These are phyloP conservation scores for Metschnikowia drakensbergensis DNA, from an alignment of 805 yeast genomes.

Conservation along the genomic window DNA sequence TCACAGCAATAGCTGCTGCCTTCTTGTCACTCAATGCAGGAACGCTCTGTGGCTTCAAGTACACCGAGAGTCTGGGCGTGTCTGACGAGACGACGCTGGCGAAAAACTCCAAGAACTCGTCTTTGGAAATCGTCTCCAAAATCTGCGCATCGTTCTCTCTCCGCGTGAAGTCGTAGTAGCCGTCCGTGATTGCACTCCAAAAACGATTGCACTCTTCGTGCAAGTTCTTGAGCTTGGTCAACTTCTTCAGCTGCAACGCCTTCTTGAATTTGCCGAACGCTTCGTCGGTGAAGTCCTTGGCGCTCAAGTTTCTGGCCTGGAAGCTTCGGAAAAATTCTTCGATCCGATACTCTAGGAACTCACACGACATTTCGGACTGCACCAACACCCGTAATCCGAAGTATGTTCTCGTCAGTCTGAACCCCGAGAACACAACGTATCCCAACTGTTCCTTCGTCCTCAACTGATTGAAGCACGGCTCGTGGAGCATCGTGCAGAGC, in stretches of 20 bases:
- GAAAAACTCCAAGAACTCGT: slow-evolving; percentile 57
- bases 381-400: slow-evolving; percentile 70
- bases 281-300: slow-evolving; percentile 47
- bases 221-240: slow-evolving; percentile 72
- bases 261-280: slow-evolving; percentile 67
- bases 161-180: slow-evolving; percentile 71
- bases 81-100: slow-evolving; percentile 33
- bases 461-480: slow-evolving; percentile 85
- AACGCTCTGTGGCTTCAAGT: slow-evolving; percentile 50
- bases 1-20: slow-evolving; percentile 24
- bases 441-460: slow-evolving; percentile 96
- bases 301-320: slow-evolving; percentile 36
- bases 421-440: slow-evolving; percentile 83
- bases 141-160: slow-evolving; percentile 54
- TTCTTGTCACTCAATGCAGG: slow-evolving; percentile 20
- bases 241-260: slow-evolving; percentile 61
- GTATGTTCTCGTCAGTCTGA: slow-evolving; percentile 63
- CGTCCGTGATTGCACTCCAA: slow-evolving; percentile 66
- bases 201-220: slow-evolving; percentile 67
- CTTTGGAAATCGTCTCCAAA: slow-evolving; percentile 50
- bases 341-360: slow-evolving; percentile 73
- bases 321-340: slow-evolving; percentile 56
- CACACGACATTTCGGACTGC: slow-evolving; percentile 78
- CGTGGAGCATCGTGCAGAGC: slow-evolving; percentile 68
- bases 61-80: slow-evolving; percentile 23